Percentiles rank a stretch among this genome's conserved stretches.
phyloP scores from a whole-genome alignment of 768 basidiomycete species.

The Pulveroboletus sp. region DNA sequence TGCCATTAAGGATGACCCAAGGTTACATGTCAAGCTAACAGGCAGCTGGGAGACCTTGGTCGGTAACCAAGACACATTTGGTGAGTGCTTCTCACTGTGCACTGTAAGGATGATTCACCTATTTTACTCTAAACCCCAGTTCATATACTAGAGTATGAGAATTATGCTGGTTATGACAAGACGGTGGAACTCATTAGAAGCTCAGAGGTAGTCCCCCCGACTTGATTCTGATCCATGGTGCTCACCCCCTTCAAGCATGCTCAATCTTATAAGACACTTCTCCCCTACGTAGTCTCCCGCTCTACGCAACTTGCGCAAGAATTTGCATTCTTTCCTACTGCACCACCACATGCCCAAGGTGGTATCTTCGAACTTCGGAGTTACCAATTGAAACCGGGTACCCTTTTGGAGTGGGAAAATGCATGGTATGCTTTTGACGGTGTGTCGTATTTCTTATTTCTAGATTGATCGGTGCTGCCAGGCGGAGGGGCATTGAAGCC shows the following conservation, averaged over 20 bases:
- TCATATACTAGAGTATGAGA: constrained; percentile 91
- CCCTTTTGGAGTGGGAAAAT: constrained; percentile 92
- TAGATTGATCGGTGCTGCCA: constrained; percentile 29
- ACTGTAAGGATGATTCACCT: neutral
- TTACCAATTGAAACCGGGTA: constrained; percentile 87
- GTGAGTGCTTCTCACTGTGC: constrained; percentile 40
- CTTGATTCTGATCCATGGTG: neutral
- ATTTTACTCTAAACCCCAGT: constrained; percentile 28
- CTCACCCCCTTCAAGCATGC: constrained; percentile 46
- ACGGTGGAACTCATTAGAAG: constrained; percentile 58
- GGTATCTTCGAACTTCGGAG: constrained; percentile 92
- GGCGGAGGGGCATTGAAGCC: constrained; percentile 94
- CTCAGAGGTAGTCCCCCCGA: constrained; percentile 53
- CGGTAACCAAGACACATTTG: constrained; percentile 87
- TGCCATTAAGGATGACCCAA: constrained; percentile 69
- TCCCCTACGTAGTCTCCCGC: constrained; percentile 73
- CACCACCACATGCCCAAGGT: constrained; percentile 81
- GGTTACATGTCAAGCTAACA: constrained; percentile 80
- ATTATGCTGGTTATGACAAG: constrained; percentile 86
- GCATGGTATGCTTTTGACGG: constrained; percentile 59
- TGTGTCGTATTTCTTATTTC: neutral
- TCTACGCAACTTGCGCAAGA: constrained; percentile 84
- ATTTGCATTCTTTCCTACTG: constrained; percentile 92
- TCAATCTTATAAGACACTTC: constrained; percentile 66
- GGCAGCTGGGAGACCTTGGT: constrained; percentile 93